Evolutionary conservation across 2,329 filamentous ascomycete species (phyloP), one percentile per base, ranked within the genome.

Genomic region (Colletotrichum simmondsii): DNA sequence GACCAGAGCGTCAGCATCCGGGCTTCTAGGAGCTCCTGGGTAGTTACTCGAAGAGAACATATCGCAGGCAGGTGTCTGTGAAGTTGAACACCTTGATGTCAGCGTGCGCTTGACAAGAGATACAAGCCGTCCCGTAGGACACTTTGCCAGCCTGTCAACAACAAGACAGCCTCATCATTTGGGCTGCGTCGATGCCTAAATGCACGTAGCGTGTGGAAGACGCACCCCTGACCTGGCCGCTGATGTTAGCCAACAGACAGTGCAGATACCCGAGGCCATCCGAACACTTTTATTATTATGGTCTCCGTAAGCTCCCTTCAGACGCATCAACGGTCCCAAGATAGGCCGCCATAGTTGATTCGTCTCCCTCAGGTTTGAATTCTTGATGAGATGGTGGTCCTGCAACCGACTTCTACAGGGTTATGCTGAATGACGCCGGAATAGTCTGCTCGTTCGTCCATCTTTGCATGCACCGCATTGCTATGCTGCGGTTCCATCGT

Each of bases 171-270:
- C 74, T 75, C 74, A 75, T 67, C 61, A 30, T 75, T 75, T 71
- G 66, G 74, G 74, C 74, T 58, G 74, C 74, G 64, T 75, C 58
- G 74, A 49, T 75, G 74, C 74, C 74, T 61, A 73, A 74, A 71
- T 61, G 71, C 58, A 56, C 32, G 22, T 56, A 61, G 49, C 61
- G 63, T 32, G 32, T 30, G 61, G 67, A 49, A 58, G 62, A 58
- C 59, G 28, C 68, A 49, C 52, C 26, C 30, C 30, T 49, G 32
- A 37, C 42, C 53, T 60, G 59, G 56, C 57, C 68, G 59, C 58
- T 62, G 46, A 61, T 63, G 63, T 66, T 68, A 64, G 53, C 19
- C 22, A 28, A 58, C 19, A 42, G 62, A 57, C 65, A 63, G 71
- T 61, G 66, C 70, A 66, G 65, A 64, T 42, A 63, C 26, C 32